Base-by-base conservation (phyloP, 2,329 filamentous ascomycete genomes). In the Fusarium fracticaudum region DNA sequence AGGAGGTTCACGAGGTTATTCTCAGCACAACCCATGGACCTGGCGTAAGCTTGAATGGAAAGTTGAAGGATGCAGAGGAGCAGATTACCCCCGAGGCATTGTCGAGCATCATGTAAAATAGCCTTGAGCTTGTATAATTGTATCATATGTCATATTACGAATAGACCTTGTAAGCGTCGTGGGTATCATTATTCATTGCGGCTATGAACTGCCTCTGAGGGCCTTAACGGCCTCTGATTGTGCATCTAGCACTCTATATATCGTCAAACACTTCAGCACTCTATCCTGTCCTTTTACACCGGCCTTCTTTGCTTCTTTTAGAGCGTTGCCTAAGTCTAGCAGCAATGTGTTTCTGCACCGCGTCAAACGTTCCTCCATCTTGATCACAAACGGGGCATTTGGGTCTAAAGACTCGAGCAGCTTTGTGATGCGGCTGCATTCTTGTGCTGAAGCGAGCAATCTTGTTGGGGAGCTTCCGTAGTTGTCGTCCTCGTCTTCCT, bases 1-100 rank as follows among this genome's bases (percentile, higher is more conserved):
- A 84, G 77, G 82, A 82, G 74, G 81, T 86, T 45, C 83, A 89
- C 77, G 90, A 91, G 80, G 87, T 91, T 81, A 93, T 98, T 40
- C 85, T 99, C 78, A 96, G 94, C 85, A 94, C 95, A 18, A 97
- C 96, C 12, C 88, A 96, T 80, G 91, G 93, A 4, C 95, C 96
- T 3, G 96, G 94, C 1, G 91, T 99, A 85, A 94, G 92, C 81
- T 84, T 99, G 81, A 97, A 90, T 80, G 96, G 95, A 65, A 90
- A 92, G 62, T 93, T 96, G 82, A 90, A 85, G 78, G 87, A 91
- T 60, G 86, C 88, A 9, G 87, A 90, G 68, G 90, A 90, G 69
- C 85, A 84, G 57, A 81, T 92, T 54, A 85, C 86, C 50, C 84
- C 87, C 33, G 86, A 84, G 51, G 83, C 89, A 70, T 79, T 92